Base-by-base conservation (phyloP, 164 flowering plant species). In the Vitis vinifera region DNA sequence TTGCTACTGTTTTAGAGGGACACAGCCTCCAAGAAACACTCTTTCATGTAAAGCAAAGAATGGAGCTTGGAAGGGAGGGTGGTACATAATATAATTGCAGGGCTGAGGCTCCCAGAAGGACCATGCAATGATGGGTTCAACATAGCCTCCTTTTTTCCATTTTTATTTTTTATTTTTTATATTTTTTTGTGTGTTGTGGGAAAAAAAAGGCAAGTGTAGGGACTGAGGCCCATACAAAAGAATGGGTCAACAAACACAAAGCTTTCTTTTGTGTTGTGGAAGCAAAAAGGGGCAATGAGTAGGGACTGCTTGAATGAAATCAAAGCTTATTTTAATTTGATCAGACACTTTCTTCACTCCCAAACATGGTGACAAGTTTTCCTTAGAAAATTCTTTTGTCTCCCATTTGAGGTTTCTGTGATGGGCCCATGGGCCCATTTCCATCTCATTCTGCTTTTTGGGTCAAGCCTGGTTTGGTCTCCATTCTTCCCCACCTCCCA, bases 81-180 rank as follows among this genome's bases (percentile, higher is more conserved):
- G 51, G 57, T 51, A 59, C 63, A 15, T 53, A 19, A 64, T n/a
- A 16, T 52, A 49, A 60, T 49, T 49, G 55, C 44, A 37, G 8
- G 19, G 51, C 6, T 51, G 71, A 31, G 72, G 65, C 60, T 65
- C 44, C 64, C 58, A 56, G 47, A 49, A 70, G 70, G 44, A 50
- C 51, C 55, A 48, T 55, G 71, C 66, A 62, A 82, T 84, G 67
- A 82, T 84, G 79, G 65, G 65, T 70, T 73, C 81, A 72, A 73
- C 77, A 70, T 37, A 16, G 70, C 59, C 7, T 37, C 44, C 7
- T 37, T 37, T 31, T 37, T 37, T 3, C 4, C 2, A 1, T 23
- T 62, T 56, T 63, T 56, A n/a, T 51, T 30, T 55, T 70, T 61
- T 52, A 52, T 58, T 62, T 56, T 63, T 3, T 3, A 37, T 37